Percentiles rank a stretch among this genome's conserved stretches.
Conservation (phyloP, 176 grass and related monocot species). For the Pontederia paniculata region DNA sequence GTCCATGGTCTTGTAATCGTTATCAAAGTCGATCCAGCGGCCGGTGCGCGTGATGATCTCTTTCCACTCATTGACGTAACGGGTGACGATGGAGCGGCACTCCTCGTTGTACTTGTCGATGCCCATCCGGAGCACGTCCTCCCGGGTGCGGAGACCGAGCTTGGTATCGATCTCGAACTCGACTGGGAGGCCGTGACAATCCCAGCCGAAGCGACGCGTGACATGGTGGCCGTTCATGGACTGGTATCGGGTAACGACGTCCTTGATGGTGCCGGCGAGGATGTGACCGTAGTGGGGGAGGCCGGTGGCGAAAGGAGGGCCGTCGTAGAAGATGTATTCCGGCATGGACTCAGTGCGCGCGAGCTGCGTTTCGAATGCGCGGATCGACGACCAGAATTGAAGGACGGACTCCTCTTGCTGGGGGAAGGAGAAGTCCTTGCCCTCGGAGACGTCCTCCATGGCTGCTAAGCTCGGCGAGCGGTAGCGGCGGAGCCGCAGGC, state of each 20-base stretch:
- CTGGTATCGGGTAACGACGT: conserved; percentile 93
- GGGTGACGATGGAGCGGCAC: no score
- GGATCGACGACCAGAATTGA: conserved; percentile 32
- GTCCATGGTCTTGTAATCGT: conserved; percentile 36
- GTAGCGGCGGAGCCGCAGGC: no score
- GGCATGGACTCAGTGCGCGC: conserved; percentile 64
- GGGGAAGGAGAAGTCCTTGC: conserved; percentile 86
- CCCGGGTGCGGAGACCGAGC: conserved; percentile 54
- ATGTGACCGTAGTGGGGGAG: conserved; percentile 95
- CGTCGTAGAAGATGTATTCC: conserved; percentile 98
- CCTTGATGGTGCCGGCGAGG: conserved; percentile 98
- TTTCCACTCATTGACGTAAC: no score
- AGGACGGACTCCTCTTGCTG: conserved; percentile 61
- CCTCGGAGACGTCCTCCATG: conserved; percentile 92
- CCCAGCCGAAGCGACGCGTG: conserved; percentile 85
- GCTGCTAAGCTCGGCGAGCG: not conserved
- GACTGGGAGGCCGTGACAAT: conserved; percentile 89
- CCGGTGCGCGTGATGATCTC: no score
- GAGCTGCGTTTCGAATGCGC: conserved; percentile 75
- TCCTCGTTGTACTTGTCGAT: no score
- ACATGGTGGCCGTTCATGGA: conserved; percentile 83
- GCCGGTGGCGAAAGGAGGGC: conserved; percentile 80
- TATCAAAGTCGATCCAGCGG: no score
- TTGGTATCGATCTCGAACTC: conserved; percentile 94
- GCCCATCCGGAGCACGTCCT: conserved; percentile 35